Evolutionary conservation across 306 rosid genomes (phyloP), one percentile per base, ranked within the genome.

Genomic region (Corylus heterophylla): DNA sequence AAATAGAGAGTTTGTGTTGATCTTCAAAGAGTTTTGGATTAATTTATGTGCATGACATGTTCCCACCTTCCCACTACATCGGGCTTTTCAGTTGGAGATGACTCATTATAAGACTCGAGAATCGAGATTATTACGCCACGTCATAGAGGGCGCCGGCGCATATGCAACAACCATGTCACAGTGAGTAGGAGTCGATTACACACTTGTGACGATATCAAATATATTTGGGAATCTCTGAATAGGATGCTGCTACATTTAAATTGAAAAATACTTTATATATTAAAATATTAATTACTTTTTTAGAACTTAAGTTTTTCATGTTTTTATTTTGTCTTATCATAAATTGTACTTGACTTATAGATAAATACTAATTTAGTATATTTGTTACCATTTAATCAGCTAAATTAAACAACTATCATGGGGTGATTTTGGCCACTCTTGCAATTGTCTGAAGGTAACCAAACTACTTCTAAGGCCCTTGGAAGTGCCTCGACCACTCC

Each of bases 81-180:
- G 51, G 84, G 62, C 80, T 77, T 84, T 77, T 76, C 20, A 71
- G 80, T 80, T 61, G 82, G 76, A 58, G 79, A 81, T 84, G 83
- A 77, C 79, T 76, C 82, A 75, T 79, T 71, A 25, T 51, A 77
- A 63, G 83, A 85, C 87, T 78, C 44, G 47, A 63, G 83, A 85
- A 86, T 78, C 44, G 47, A 71, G 89, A 88, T 90, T 81, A 81
- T 59, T 80, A 67, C 66, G 81, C 85, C 89, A 78, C 84, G 52
- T 81, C 89, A 81, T 56, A 5, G 16, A 20, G 3, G 17, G 39
- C 54, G 45, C 45, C 45, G 12, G 39, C n/a, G 74, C 50, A 35
- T 9, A 12, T 18, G 71, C 18, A 63, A 6, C 70, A 80, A 75
- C 68, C 76, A 73, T 75, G 70, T 80, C 85, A 82, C 67, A 31